Evolutionary conservation across 441 rosid species (phyloP).

Genomic region (Gossypium lobatum): DNA sequence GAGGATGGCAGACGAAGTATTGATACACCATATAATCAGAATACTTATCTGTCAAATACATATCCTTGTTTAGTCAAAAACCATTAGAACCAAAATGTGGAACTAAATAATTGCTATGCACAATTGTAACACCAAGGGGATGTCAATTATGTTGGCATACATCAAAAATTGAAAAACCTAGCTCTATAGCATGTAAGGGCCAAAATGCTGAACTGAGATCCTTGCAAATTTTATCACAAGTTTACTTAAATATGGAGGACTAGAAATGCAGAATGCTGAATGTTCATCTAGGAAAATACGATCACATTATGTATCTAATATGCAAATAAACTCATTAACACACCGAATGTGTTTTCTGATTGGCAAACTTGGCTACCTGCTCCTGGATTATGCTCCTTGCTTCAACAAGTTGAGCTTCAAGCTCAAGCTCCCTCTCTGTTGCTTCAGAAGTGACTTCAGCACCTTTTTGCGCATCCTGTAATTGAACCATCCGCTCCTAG

Average conservation of each 20-base stretch:
- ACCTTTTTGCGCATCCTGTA: constrained; percentile 87
- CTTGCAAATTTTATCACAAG: not conserved
- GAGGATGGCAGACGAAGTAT: not conserved
- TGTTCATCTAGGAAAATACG: not conserved
- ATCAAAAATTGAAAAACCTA: constrained; percentile 7
- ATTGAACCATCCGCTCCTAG: constrained; percentile 86
- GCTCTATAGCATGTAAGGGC: not conserved
- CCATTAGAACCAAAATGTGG: not conserved
- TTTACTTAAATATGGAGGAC: not conserved
- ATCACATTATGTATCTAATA: not conserved
- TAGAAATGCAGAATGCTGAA: not conserved
- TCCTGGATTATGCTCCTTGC: constrained; percentile 97
- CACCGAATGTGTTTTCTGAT: not conserved
- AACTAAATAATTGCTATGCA: not conserved
- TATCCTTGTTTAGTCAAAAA: not conserved
- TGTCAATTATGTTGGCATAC: not conserved
- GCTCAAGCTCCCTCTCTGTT: constrained; percentile 98
- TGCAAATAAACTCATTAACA: not conserved
- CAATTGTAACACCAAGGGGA: not conserved
- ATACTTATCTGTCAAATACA: not conserved
- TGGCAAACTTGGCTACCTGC: constrained; percentile 45
- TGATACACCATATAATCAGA: not conserved
- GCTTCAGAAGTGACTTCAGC: constrained; percentile 94
- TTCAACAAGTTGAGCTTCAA: constrained; percentile 97
- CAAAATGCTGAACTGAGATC: not conserved